phyloP scores from a whole-genome alignment of 2,329 filamentous ascomycete genomes.

The Beauveria asiatica region DNA sequence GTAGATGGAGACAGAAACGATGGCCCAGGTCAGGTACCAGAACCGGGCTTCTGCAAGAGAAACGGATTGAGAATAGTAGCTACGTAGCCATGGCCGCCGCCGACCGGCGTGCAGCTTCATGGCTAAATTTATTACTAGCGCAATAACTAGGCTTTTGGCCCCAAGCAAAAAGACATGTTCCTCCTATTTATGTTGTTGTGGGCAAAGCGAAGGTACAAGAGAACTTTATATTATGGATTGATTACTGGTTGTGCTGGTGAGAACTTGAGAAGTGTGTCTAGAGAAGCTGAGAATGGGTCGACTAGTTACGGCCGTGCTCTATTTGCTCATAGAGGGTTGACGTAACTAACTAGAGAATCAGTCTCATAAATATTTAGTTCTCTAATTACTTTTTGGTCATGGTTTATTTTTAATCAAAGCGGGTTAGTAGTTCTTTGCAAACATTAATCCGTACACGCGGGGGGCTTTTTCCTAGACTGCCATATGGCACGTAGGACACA shows the following conservation, averaged over 20 bases:
- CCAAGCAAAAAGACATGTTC: not conserved
- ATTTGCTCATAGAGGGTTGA: no score
- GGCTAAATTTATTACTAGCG: not conserved
- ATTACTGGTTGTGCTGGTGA: not conserved
- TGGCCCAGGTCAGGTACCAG: not conserved
- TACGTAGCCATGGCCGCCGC: no score
- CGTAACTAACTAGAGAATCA: no score
- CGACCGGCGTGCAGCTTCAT: no score
- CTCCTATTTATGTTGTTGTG: not conserved
- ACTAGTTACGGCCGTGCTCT: not conserved
- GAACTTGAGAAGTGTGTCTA: no score
- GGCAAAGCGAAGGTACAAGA: not conserved
- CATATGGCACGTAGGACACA: not conserved
- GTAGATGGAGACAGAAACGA: not conserved
- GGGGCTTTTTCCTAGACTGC: not conserved
- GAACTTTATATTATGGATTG: slow-evolving; percentile 6
- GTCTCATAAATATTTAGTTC: no score
- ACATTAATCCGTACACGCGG: no score
- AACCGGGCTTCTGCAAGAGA: not conserved
- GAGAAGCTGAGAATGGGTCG: not conserved
- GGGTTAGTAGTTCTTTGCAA: not conserved
- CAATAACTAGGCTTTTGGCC: not conserved
- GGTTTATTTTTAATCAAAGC: not conserved
- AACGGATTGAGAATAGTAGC: no score
- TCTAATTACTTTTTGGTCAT: not conserved